Conservation (phyloP, 2,329 filamentous ascomycete species). For the Calonectria naviculata region DNA sequence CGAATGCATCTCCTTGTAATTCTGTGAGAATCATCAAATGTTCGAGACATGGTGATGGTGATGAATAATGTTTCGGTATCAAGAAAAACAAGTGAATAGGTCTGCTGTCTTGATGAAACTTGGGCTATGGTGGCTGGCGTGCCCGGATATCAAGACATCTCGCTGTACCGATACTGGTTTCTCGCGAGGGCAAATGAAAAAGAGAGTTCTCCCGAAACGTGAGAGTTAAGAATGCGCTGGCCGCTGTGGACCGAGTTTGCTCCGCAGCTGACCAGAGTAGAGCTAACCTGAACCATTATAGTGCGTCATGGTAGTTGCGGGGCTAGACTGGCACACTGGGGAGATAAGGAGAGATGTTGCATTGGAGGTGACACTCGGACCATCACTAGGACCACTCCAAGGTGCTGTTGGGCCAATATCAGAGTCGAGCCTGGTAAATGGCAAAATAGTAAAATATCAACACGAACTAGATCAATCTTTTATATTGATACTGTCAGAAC, state of each 20-base stretch:
- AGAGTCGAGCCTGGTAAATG: no score
- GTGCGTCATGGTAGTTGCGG: background rate
- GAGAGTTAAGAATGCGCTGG: background rate
- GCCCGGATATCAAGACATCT: background rate
- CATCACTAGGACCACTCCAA: no score
- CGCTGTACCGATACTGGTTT: no score
- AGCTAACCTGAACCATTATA: background rate
- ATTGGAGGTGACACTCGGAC: no score
- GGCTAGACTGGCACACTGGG: background rate
- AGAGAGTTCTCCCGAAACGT: background rate
- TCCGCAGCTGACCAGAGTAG: background rate
- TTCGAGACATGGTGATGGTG: background rate
- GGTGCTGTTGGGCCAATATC: no score
- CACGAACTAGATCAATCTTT: no score
- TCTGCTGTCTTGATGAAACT: background rate
- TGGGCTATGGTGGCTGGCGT: no score
- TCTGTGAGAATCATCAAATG: background rate
- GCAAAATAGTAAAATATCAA: no score
- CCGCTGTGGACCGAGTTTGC: background rate
- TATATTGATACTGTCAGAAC: no score
- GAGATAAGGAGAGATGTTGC: no score
- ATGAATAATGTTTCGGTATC: background rate
- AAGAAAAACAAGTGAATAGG: background rate
- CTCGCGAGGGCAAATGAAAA: background rate
- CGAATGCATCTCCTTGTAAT: background rate